A percentile compares a stretch with the other conserved stretches of the same genome.
phyloP scores from a whole-genome alignment of 805 yeast genomes.

The Metschnikowia reukaufii region DNA sequence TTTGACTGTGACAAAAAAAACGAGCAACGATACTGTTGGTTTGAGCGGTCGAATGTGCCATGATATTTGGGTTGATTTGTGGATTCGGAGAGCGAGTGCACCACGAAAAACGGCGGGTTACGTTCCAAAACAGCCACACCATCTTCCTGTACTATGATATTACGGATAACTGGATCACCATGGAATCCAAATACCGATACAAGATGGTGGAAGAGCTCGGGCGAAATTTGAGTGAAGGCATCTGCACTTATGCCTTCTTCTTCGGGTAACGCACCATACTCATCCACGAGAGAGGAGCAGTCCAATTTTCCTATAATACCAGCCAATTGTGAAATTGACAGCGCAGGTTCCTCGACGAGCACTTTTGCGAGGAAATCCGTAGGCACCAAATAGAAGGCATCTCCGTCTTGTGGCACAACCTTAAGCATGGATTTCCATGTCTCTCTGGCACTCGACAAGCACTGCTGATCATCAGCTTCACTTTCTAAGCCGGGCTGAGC shows the following conservation, averaged over 20 bases:
- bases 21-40: constrained; percentile 4
- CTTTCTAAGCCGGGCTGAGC: not conserved
- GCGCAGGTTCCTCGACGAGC: constrained; percentile 22
- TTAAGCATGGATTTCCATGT: constrained; percentile 13
- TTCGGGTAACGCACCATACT: constrained; percentile 42
- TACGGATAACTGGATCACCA: constrained; percentile 36
- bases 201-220: constrained; percentile 45
- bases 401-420: constrained; percentile 40
- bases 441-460: constrained; percentile 3
- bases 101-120: constrained; percentile 35
- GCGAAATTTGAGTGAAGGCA: constrained; percentile 35
- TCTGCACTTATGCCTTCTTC: constrained; percentile 18
- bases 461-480: constrained; percentile 1
- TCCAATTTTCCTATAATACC: constrained; percentile 47
- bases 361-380: constrained; percentile 44
- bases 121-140: constrained; percentile 35
- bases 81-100: constrained; percentile 33
- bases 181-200: constrained; percentile 55
- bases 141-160: constrained; percentile 26
- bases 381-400: constrained; percentile 49
- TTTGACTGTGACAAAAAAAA: constrained; percentile 32
- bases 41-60: constrained; percentile 8
- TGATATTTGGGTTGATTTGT: constrained; percentile 1
- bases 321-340: constrained; percentile 28
- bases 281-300: constrained; percentile 44